Evolutionary conservation across 352 stramenopile genomes (phyloP), one percentile per base, ranked within the genome.

Genomic region (Phytopythium delawarense): DNA sequence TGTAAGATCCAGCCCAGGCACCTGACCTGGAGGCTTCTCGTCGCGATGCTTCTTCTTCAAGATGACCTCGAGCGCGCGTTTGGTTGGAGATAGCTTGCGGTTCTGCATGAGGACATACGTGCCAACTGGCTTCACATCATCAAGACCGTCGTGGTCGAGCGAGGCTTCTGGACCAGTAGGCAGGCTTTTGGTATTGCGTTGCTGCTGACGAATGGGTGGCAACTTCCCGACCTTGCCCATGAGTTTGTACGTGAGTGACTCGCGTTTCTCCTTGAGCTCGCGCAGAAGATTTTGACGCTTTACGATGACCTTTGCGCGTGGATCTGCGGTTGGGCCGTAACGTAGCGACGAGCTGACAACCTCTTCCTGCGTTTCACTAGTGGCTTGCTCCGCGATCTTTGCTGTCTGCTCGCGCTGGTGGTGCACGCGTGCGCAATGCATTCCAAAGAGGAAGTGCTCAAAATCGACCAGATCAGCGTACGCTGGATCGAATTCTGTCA

Each of bases 401-500:
- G 40, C 23, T 1, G 32, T 42, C 39, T 92, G 76, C 46, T 85
- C 72, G 5, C 81, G 64, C 44, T 92, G 84, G 49, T 92, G 84
- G 46, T 88, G 67, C 34, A 76, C 48, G 2, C 84, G 81, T 25
- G 87, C 80, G 57, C 81, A 87, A 62, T 90, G 81, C 84, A 92
- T 92, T 60, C 79, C 84, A 53, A 88, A 92, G 11, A 92, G 46
- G 63, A 91, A 92, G 61, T 92, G 82, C 50, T 92, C 84, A 54
- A 91, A 85, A 67, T 92, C 84, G 11, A 92, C 82, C 1, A 92
- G 75, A 28, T 92, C 84, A 11, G 78, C 79, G 52, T 88, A 92
- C 23, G 81, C 84, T 1, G 81, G 79, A 34, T 92, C 84, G 9
- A 90, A 72, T 0, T 71, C 75, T 32, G 70, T 16, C 1, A 92